Evolutionary conservation across 2,329 filamentous ascomycete species (phyloP).

Genomic region (Conoideocrella luteorostrata): DNA sequence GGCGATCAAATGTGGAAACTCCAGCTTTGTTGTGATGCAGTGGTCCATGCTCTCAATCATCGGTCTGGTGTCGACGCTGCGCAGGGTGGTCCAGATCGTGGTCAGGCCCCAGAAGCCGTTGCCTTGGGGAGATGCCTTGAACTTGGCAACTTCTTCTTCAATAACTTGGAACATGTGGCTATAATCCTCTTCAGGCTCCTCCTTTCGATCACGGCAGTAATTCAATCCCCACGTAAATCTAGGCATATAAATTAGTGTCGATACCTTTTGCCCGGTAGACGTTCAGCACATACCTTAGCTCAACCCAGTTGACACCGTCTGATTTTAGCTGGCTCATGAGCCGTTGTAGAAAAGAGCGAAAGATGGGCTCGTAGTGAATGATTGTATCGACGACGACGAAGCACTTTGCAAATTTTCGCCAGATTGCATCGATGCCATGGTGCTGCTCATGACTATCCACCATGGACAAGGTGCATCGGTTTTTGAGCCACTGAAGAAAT

Average conservation of each 20-base stretch:
- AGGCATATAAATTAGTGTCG: no score
- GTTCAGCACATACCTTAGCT: slow-evolving; percentile 59
- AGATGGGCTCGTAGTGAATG: slow-evolving; percentile 86
- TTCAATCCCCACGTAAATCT: slow-evolving; percentile 66
- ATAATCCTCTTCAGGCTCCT: slow-evolving; percentile 61
- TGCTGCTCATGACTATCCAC: slow-evolving; percentile 73
- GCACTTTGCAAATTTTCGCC: slow-evolving; percentile 71
- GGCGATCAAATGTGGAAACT: slow-evolving; percentile 71
- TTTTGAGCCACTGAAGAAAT: slow-evolving; percentile 73
- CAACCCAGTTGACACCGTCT: slow-evolving; percentile 81
- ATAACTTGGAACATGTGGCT: slow-evolving; percentile 65
- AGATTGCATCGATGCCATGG: slow-evolving; percentile 76
- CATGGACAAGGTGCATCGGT: slow-evolving; percentile 63
- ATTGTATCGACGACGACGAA: slow-evolving; percentile 70
- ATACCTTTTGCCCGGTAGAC: no score
- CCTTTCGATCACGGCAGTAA: slow-evolving; percentile 59
- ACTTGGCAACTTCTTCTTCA: slow-evolving; percentile 70
- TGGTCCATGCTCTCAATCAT: slow-evolving; percentile 79
- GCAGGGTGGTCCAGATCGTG: slow-evolving; percentile 77
- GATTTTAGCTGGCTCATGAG: slow-evolving; percentile 66
- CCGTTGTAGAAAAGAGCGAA: slow-evolving; percentile 64
- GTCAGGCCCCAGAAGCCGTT: slow-evolving; percentile 76
- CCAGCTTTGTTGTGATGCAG: slow-evolving; percentile 75
- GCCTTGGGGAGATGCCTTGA: slow-evolving; percentile 65
- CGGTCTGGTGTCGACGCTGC: slow-evolving; percentile 54